These are phyloP conservation scores for Rhizopogon vinicolor DNA, from an alignment of 768 basidiomycete genomes.

Conservation along the genomic window DNA sequence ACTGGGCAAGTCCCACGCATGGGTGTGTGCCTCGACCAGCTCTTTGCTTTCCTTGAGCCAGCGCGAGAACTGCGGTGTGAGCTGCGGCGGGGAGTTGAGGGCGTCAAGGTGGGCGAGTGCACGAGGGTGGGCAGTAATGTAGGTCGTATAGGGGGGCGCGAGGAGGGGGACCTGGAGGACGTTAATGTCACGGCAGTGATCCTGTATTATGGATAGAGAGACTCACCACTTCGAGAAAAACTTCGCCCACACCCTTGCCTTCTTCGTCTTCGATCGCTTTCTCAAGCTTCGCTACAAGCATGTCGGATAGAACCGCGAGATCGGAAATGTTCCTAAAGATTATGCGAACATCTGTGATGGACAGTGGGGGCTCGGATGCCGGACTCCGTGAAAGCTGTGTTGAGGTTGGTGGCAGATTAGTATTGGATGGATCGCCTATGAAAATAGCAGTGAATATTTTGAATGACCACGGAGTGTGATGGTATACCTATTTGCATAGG, in stretches of 20 bases:
- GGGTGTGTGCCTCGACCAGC: slow-evolving; percentile 66
- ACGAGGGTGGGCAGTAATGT: slow-evolving; percentile 75
- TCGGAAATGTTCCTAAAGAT: slow-evolving; percentile 79
- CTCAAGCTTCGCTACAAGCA: slow-evolving; percentile 61
- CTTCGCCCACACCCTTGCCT: slow-evolving; percentile 62
- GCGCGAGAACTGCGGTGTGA: slow-evolving; percentile 33
- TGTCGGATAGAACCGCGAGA: slow-evolving; percentile 67
- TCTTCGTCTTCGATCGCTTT: slow-evolving; percentile 61
- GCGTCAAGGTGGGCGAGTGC: slow-evolving; percentile 65
- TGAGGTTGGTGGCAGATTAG: slow-evolving; percentile 2
- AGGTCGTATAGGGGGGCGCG: slow-evolving; percentile 69
- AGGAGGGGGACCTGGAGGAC: slow-evolving; percentile 55
- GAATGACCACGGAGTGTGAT: slow-evolving; percentile 34
- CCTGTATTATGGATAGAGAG: slow-evolving; percentile 1
- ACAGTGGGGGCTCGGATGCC: slow-evolving; percentile 50
- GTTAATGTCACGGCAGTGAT: neutral
- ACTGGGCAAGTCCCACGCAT: slow-evolving; percentile 91
- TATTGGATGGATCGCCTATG: slow-evolving; percentile 20
- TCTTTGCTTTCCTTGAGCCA: slow-evolving; percentile 67
- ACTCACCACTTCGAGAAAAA: slow-evolving; percentile 69
- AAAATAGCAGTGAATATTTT: slow-evolving; percentile 8
- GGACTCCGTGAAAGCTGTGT: neutral
- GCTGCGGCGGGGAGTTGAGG: slow-evolving; percentile 37
- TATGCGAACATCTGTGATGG: slow-evolving; percentile 58
- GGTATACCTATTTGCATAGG: neutral